Conservation (phyloP, 306 rosid species). For the Mucuna pruriens region DNA sequence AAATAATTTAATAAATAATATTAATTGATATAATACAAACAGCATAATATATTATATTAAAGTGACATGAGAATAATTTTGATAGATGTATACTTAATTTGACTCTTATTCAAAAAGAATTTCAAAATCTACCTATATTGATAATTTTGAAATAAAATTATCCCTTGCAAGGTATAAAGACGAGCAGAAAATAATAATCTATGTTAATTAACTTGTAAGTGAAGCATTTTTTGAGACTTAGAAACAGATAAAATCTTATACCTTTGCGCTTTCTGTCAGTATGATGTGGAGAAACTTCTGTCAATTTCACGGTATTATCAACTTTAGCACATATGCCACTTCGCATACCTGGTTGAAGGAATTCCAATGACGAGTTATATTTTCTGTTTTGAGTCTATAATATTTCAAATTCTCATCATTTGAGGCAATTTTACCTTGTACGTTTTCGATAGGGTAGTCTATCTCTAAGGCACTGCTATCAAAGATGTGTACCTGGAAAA, state of each 20-base stretch:
- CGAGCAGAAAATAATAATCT: too few relatives aligned
- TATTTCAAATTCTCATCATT: neutral
- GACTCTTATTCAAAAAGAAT: too few relatives aligned
- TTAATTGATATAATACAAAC: too few relatives aligned
- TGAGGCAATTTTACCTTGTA: neutral
- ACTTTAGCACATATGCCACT: neutral
- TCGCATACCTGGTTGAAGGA: neutral
- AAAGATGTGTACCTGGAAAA: slow-evolving; percentile 16
- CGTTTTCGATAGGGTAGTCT: neutral
- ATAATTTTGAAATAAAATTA: too few relatives aligned
- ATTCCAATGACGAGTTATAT: neutral
- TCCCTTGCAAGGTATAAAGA: too few relatives aligned
- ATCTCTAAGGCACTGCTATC: slow-evolving; percentile 13
- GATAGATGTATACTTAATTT: too few relatives aligned
- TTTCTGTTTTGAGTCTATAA: neutral
- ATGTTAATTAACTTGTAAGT: too few relatives aligned
- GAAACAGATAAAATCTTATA: neutral
- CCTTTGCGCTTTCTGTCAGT: neutral
- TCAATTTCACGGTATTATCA: neutral
- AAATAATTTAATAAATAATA: too few relatives aligned
- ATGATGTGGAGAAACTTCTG: neutral
- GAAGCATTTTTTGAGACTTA: neutral
- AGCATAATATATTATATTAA: too few relatives aligned
- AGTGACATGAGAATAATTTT: too few relatives aligned
- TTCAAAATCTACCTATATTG: too few relatives aligned